Evolutionary conservation across 352 stramenopile genomes (phyloP).

Genomic region (Phytophthora nicotianae): DNA sequence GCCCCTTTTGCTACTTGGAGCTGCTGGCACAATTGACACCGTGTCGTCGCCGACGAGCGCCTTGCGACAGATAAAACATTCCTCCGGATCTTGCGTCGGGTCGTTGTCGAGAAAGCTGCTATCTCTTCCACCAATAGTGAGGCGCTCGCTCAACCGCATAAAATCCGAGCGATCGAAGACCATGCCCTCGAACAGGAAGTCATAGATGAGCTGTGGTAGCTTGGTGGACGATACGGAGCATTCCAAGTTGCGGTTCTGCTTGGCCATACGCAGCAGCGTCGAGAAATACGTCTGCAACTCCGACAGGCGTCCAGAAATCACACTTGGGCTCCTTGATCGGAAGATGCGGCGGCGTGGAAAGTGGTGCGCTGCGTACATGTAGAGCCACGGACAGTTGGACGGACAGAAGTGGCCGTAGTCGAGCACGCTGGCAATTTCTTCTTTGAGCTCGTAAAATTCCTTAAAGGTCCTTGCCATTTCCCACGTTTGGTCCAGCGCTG

Average conservation of each 20-base stretch:
- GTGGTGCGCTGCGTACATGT: slow-evolving; percentile 79
- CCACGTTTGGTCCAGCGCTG: slow-evolving; percentile 70
- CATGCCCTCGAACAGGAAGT: slow-evolving; percentile 86
- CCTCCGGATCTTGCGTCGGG: slow-evolving; percentile 42
- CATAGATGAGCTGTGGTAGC: slow-evolving; percentile 73
- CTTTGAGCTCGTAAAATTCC: slow-evolving; percentile 84
- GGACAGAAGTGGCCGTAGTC: slow-evolving; percentile 82
- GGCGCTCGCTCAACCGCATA: slow-evolving; percentile 66
- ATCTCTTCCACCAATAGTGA: slow-evolving; percentile 31
- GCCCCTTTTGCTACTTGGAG: slow-evolving; percentile 14
- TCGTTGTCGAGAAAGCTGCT: slow-evolving; percentile 41
- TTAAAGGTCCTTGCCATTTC: slow-evolving; percentile 81
- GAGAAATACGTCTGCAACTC: slow-evolving; percentile 76
- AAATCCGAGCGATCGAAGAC: slow-evolving; percentile 79
- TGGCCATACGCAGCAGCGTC: slow-evolving; percentile 61
- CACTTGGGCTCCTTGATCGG: slow-evolving; percentile 62
- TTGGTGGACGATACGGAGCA: slow-evolving; percentile 62
- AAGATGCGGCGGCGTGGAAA: slow-evolving; percentile 83
- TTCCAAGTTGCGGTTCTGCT: slow-evolving; percentile 66
- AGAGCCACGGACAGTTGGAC: slow-evolving; percentile 86
- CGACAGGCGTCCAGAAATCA: slow-evolving; percentile 62
- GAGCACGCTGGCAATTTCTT: slow-evolving; percentile 55
- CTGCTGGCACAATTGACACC: slow-evolving; percentile 45
- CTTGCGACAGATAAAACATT: slow-evolving; percentile 66
- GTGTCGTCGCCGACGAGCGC: slow-evolving; percentile 41